Conservation (phyloP, 305 asterid species). For the Solanum hybrid region DNA sequence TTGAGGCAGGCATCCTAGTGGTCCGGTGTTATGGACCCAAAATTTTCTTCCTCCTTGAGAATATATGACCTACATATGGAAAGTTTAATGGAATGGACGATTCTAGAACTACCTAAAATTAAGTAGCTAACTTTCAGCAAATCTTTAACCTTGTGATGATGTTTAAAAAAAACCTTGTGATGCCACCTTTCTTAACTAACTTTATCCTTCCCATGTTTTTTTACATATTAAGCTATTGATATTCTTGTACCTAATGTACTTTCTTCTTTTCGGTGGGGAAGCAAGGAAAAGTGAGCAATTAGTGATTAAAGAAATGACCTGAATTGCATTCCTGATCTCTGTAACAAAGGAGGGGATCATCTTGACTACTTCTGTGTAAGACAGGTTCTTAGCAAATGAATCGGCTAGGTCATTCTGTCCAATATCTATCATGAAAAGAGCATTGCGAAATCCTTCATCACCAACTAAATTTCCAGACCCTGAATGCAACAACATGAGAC, state of each 20-base stretch:
- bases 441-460: constrained; percentile 41
- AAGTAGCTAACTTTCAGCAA: not conserved
- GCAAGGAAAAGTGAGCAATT: not conserved
- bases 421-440: constrained; percentile 67
- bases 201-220: not conserved
- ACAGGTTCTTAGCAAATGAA: constrained; percentile 52
- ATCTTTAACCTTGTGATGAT: not conserved
- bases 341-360: constrained; percentile 49
- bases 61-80: constrained; percentile 27
- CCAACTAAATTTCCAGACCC: constrained; percentile 36
- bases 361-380: constrained; percentile 52
- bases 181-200: not conserved
- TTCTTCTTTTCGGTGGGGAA: not conserved
- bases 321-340: constrained; percentile 55
- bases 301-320: constrained; percentile 29
- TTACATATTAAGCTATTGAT: not conserved
- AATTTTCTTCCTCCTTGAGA: constrained; percentile 64
- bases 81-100: too few species aligned
- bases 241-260: not conserved
- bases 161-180: not conserved
- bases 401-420: constrained; percentile 77
- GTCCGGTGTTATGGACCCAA: constrained; percentile 92
- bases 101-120: constrained; percentile 8
- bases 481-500: constrained; percentile 12
- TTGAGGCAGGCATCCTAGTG: constrained; percentile 82